Evolutionary conservation across 176 grass and related monocot species (phyloP), one percentile per base, ranked within the genome.

Genomic region (Oryza rufipogon): DNA sequence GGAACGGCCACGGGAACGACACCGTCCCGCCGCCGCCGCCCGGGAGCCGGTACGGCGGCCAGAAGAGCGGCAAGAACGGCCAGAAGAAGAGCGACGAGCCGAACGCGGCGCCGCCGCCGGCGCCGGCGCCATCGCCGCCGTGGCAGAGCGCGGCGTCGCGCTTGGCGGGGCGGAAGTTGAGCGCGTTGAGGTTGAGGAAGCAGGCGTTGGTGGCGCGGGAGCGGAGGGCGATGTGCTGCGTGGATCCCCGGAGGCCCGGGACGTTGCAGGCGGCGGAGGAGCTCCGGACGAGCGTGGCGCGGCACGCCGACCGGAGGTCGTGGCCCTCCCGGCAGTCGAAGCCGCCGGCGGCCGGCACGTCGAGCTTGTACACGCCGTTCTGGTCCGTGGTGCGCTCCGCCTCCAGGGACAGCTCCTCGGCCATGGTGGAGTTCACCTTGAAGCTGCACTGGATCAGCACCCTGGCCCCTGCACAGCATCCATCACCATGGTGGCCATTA

Each of bases 151-250:
- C 4, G 71, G 10, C 80, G 74, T 92, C 85, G 3, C 80, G 86
- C 71, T 91, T 91, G 44, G 91, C 83, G 0, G 96, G 96, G 33
- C 91, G 81, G 83, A 89, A 99, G 88, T 88, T 96, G 89, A 99
- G 86, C 25, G 97, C 97, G 77, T 99, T 94, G 79, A 99, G 86
- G 91, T 99, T 99, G 72, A 94, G 88, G 88, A 92, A 99, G 90
- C 97, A 99, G 30, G 85, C 87, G 77, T 66, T 83, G 70, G 88
- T 65, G 58, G 72, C 83, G 58, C 80, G 86, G 32, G 88, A 85
- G 73, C 85, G 94, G 90, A 96, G 88, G 16, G 91, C 88, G 9
- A 96, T 82, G 86, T 99, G 93, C 72, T 96, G 93, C n/a, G 89
- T 92, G 54, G 97, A 96, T 45, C 78, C 90, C 5, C 87, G 58